Evolutionary conservation across 352 stramenopile species (phyloP), one percentile per base, ranked within the genome.

Genomic region (Phytophthora constricta): DNA sequence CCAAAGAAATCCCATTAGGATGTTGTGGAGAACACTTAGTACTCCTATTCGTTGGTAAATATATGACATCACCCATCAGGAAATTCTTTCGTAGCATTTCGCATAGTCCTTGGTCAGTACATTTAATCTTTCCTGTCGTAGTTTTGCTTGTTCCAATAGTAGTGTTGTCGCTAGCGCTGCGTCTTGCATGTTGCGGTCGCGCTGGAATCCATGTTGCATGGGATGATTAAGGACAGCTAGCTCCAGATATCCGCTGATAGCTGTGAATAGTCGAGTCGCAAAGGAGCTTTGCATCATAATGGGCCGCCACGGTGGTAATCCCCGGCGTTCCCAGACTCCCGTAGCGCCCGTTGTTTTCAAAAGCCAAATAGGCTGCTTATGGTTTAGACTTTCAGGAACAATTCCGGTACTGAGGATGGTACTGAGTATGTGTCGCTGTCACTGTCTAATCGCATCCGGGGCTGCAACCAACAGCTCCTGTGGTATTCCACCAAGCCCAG

Each of bases 131-230:
- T 47, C 51, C 1, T 1, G 22, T 20, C 28, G n/a, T 14, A 20
- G 19, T 25, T 34, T 48, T 1, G 34, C 51, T 8, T 33, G 2
- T 11, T 48, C 51, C 3, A 37, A 23, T 4, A 58, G 23, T 23
- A 58, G 17, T 33, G 51, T 48, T 8, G 34, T 58, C 5, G 23
- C 20, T 0, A 58, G 37, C 3, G 51, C 51, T 22, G 51, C 51
- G 17, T 49, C 51, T 33, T 58, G 37, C 5, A 58, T 34, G 23
- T 58, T 58, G 1, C 37, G 11, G 16, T 58, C 51, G 19, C 51
- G 20, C 37, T 58, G 51, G 22, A 58, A 58, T 13, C 51, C 51
- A 19, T 58, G 37, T 25, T 58, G 51, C 51, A 58, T 58, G 2
- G 20, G 51, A 23, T 58, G 51, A 13, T 58, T 58, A 20, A 34